Conservation (phyloP, 2,329 filamentous ascomycete genomes). For the Hymenoscyphus salicellus region DNA sequence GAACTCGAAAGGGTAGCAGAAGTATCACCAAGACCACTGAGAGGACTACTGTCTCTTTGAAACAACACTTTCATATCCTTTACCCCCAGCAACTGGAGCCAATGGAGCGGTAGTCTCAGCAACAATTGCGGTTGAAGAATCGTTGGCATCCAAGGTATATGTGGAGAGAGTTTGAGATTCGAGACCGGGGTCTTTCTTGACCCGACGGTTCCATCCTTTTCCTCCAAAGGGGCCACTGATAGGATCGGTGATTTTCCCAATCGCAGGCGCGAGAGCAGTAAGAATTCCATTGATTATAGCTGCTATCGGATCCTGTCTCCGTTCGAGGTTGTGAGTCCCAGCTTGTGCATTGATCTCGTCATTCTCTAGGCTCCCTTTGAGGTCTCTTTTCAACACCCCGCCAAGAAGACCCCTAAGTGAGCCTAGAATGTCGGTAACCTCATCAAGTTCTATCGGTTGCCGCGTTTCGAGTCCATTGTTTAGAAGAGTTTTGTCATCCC, state of each 20-base stretch:
- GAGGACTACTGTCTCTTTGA: not conserved
- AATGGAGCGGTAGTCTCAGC: not conserved
- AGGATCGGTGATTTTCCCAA: not conserved
- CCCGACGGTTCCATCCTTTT: not conserved
- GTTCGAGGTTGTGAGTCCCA: not conserved
- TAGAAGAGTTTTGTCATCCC: not conserved
- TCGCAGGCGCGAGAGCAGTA: not conserved
- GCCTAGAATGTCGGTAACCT: not conserved
- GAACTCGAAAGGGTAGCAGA: not conserved
- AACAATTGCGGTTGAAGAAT: not conserved
- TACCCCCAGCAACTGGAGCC: not conserved
- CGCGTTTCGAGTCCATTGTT: not conserved
- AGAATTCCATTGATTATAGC: not conserved
- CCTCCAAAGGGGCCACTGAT: not conserved
- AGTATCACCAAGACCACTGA: not conserved
- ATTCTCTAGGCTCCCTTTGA: not conserved
- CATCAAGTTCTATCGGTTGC: not conserved
- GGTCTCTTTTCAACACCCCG: not conserved
- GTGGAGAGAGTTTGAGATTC: not conserved
- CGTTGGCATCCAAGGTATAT: not conserved
- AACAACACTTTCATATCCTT: not conserved
- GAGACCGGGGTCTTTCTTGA: not conserved
- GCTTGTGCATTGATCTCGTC: not conserved
- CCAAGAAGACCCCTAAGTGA: not conserved
- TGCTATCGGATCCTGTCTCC: not conserved